phyloP scores from a whole-genome alignment of 768 basidiomycete species.

The Lactarius sp. region DNA sequence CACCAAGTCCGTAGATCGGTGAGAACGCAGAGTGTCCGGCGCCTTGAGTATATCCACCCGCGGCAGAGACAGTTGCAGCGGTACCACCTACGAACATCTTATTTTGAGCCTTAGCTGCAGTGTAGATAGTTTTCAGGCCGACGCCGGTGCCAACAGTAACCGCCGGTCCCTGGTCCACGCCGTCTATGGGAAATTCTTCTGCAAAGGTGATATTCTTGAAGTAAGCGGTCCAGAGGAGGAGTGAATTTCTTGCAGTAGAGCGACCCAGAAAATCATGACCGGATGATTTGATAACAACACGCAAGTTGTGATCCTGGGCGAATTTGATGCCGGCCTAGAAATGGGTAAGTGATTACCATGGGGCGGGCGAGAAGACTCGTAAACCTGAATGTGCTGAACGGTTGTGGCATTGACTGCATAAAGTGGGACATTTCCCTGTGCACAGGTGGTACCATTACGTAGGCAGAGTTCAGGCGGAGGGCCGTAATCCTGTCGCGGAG shows the following conservation, averaged over 20 bases:
- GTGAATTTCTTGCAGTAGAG: background rate
- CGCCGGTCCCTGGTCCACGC: background rate
- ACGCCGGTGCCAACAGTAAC: background rate
- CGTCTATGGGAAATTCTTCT: no score
- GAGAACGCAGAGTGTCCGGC: conserved; percentile 29
- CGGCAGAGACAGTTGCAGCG: background rate
- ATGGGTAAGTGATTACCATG: no score
- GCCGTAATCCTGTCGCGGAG: conserved; percentile 1
- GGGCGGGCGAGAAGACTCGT: no score
- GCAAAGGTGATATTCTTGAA: conserved; percentile 17
- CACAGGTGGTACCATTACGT: conserved; percentile 5
- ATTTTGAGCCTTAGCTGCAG: no score
- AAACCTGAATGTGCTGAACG: background rate
- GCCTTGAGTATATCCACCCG: conserved; percentile 29
- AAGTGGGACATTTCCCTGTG: conserved; percentile 20
- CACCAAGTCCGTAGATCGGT: conserved; percentile 26
- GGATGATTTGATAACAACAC: no score
- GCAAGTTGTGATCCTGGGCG: no score
- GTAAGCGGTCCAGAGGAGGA: no score
- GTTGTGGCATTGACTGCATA: background rate
- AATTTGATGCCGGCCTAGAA: no score
- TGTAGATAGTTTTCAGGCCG: no score
- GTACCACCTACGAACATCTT: no score
- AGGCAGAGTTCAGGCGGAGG: conserved; percentile 2
- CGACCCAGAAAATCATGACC: no score